Percentiles rank a stretch among this genome's conserved stretches.
Evolutionary conservation across 83 land plant species (phyloP).

Genomic region (Diphasiastrum complanatum): DNA sequence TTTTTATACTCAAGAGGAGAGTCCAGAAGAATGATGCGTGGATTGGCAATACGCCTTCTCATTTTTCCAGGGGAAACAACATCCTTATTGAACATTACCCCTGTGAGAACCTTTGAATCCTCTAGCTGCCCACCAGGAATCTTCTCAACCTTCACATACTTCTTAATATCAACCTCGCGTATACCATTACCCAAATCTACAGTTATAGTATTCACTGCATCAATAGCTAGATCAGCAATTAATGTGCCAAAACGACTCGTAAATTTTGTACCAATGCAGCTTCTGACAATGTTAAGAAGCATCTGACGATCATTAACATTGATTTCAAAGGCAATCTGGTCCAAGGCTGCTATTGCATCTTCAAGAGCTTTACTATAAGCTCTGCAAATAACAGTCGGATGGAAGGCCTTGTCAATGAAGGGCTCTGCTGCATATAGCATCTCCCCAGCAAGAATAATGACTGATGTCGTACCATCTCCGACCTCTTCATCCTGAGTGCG

Average conservation of each 20-base stretch:
- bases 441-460: slow-evolving; percentile 96
- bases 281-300: slow-evolving; percentile 77
- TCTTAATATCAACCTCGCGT: slow-evolving; percentile 88
- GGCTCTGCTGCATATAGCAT: slow-evolving; percentile 96
- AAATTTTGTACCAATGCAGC: slow-evolving; percentile 94
- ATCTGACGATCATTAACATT: slow-evolving; percentile 72
- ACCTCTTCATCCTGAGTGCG: slow-evolving; percentile 99
- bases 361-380: slow-evolving; percentile 84
- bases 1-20: slow-evolving; percentile 95
- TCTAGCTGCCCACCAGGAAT: slow-evolving; percentile 95
- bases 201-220: slow-evolving; percentile 71
- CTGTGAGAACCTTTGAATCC: slow-evolving; percentile 83
- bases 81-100: slow-evolving; percentile 97
- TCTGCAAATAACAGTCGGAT: slow-evolving; percentile 95
- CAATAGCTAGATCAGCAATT: slow-evolving; percentile 91
- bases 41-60: slow-evolving; percentile 77
- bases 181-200: slow-evolving; percentile 83
- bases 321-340: slow-evolving; percentile 73
- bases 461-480: slow-evolving; percentile 99
- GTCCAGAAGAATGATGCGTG: slow-evolving; percentile 86
- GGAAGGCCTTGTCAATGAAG: slow-evolving; percentile 77
- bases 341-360: slow-evolving; percentile 84
- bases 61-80: slow-evolving; percentile 94
- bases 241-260: slow-evolving; percentile 93
- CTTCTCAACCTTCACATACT: slow-evolving; percentile 89